These are phyloP conservation scores for Fusarium oligoseptatum DNA, from an alignment of 2,329 filamentous ascomycete species.

Conservation along the genomic window DNA sequence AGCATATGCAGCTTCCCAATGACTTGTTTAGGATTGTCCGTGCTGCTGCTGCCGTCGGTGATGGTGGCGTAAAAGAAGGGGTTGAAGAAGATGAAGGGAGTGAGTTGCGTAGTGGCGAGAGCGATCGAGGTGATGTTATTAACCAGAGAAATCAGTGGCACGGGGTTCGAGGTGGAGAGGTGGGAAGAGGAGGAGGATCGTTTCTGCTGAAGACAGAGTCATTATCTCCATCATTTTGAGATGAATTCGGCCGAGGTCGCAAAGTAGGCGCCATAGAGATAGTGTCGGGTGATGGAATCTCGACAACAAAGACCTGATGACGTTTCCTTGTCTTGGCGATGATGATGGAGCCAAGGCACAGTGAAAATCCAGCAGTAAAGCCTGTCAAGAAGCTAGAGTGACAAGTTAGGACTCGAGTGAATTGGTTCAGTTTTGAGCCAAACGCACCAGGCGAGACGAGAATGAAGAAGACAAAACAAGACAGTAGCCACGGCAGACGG, in stretches of 20 bases:
- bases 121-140: neutral
- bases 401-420: neutral
- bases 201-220: neutral
- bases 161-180: no score
- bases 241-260: neutral
- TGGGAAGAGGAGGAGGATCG: no score
- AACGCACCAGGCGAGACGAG: neutral
- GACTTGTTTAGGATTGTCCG: neutral
- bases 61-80: neutral
- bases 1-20: neutral
- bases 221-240: neutral
- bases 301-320: neutral
- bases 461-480: neutral
- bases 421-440: neutral
- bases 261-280: neutral
- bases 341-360: neutral
- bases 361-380: neutral
- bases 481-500: no score
- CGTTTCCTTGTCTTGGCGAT: neutral
- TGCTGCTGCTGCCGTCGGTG: neutral
- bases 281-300: neutral
- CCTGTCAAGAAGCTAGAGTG: neutral
- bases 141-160: neutral
- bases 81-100: neutral
- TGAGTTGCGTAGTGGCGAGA: neutral